phyloP scores from a whole-genome alignment of 1,139 yeast genomes.

The Pichia sp. region DNA sequence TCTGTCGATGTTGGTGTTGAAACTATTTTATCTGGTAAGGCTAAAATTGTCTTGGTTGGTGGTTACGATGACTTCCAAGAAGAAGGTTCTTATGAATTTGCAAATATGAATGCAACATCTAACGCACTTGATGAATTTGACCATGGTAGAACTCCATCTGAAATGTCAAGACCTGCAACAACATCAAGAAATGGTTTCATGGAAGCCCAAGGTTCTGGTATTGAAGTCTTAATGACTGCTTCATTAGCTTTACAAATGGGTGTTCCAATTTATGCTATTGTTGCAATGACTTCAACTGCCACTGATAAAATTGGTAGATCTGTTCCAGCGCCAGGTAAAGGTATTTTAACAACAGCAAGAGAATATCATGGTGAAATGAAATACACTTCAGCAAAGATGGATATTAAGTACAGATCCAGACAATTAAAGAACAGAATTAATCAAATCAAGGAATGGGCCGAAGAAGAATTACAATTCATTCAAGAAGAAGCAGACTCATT shows the following conservation, averaged over 20 bases:
- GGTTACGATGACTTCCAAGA: slow-evolving; percentile 99
- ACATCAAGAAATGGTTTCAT: slow-evolving; percentile 95
- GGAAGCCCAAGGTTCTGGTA: slow-evolving; percentile 99
- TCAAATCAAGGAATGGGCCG: slow-evolving; percentile 83
- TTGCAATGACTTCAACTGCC: slow-evolving; percentile 94
- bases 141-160: slow-evolving; percentile 95
- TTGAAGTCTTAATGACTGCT: slow-evolving; percentile 93
- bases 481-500: slow-evolving; percentile 63
- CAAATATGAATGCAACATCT: slow-evolving; percentile 97
- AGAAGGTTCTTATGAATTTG: slow-evolving; percentile 97
- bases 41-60: slow-evolving; percentile 94
- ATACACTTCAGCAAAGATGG: slow-evolving; percentile 74
- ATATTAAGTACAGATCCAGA: slow-evolving; percentile 89
- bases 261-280: slow-evolving; percentile 94
- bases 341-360: slow-evolving; percentile 96
- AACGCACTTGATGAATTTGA: slow-evolving; percentile 80
- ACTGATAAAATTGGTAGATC: slow-evolving; percentile 98
- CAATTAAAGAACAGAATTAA: slow-evolving; percentile 74
- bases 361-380: slow-evolving; percentile 83
- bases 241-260: slow-evolving; percentile 95
- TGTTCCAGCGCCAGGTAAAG: slow-evolving; percentile 99
- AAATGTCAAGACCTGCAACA: slow-evolving; percentile 98
- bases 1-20: slow-evolving; percentile 95
- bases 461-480: slow-evolving; percentile 66
- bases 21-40: slow-evolving; percentile 86